Percentiles rank a stretch among this genome's conserved stretches.
These are phyloP conservation scores for Lepraria neglecta DNA, from an alignment of 495 filamentous ascomycete genomes.

Conservation along the genomic window DNA sequence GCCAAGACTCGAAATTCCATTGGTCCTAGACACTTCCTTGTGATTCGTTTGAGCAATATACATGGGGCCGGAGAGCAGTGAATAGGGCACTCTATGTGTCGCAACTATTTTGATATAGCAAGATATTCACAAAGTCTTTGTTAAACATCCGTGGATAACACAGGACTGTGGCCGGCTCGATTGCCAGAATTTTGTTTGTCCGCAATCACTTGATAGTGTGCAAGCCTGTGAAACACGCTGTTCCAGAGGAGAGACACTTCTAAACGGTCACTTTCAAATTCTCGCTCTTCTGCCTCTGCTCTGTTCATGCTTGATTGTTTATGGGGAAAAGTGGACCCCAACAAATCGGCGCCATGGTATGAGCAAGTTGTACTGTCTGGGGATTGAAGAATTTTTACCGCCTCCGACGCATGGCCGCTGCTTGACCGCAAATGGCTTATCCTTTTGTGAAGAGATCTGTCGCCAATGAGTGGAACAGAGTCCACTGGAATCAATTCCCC, in stretches of 20 bases:
- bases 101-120: not conserved
- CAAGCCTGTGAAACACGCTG: too few species aligned
- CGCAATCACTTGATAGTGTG: too few species aligned
- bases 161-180: too few species aligned
- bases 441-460: too few species aligned
- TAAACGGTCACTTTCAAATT: too few species aligned
- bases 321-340: too few species aligned
- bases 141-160: too few species aligned
- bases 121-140: too few species aligned
- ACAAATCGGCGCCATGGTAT: not conserved
- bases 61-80: not conserved
- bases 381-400: not conserved
- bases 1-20: constrained; percentile 8
- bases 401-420: not conserved
- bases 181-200: too few species aligned
- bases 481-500: not conserved
- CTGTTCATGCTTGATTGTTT: too few species aligned
- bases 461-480: too few species aligned
- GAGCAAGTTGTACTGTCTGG: not conserved
- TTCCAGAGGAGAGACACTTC: not conserved
- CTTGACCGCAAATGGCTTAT: not conserved
- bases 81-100: not conserved
- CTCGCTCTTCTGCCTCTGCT: too few species aligned
- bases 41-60: not conserved
- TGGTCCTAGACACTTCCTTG: not conserved